phyloP scores from a whole-genome alignment of 371 early-diverging fungal genomes.

The Zychaea mexicana region DNA sequence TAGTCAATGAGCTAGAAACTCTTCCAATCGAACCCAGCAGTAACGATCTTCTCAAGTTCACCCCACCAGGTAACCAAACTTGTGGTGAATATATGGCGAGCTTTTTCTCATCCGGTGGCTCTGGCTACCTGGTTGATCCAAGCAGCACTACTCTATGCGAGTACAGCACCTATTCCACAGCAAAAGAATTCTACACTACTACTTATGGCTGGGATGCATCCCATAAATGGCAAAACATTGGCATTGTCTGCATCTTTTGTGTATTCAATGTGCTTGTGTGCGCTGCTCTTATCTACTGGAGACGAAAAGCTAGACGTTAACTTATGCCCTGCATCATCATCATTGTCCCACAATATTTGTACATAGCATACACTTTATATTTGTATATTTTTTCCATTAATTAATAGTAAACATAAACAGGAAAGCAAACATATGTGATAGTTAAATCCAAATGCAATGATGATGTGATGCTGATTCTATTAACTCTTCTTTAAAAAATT shows the following conservation, averaged over 20 bases:
- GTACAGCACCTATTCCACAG: conserved; percentile 58
- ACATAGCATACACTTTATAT: too few species aligned
- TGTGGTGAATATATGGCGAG: conserved; percentile 55
- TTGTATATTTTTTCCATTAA: too few species aligned
- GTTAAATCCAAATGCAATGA: neutral
- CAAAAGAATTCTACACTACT: conserved; percentile 48
- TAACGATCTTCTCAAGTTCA: conserved; percentile 47
- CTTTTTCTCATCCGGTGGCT: conserved; percentile 36
- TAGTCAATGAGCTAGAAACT: conserved; percentile 61
- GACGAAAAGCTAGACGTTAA: conserved; percentile 22
- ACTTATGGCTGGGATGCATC: conserved; percentile 54
- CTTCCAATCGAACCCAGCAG: conserved; percentile 44
- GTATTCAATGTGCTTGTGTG: conserved; percentile 44
- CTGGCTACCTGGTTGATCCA: conserved; percentile 57
- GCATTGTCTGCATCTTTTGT: conserved; percentile 53
- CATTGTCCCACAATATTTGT: too few species aligned
- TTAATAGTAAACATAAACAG: neutral
- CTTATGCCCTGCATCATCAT: too few species aligned
- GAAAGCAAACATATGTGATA: too few species aligned
- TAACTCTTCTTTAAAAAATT: neutral
- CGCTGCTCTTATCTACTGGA: conserved; percentile 24
- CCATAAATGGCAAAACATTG: conserved; percentile 69
- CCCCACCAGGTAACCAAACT: conserved; percentile 57
- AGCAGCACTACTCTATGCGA: conserved; percentile 45
- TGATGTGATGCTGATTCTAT: neutral